phyloP scores from a whole-genome alignment of 805 yeast genomes.

The Candida sithepensis region DNA sequence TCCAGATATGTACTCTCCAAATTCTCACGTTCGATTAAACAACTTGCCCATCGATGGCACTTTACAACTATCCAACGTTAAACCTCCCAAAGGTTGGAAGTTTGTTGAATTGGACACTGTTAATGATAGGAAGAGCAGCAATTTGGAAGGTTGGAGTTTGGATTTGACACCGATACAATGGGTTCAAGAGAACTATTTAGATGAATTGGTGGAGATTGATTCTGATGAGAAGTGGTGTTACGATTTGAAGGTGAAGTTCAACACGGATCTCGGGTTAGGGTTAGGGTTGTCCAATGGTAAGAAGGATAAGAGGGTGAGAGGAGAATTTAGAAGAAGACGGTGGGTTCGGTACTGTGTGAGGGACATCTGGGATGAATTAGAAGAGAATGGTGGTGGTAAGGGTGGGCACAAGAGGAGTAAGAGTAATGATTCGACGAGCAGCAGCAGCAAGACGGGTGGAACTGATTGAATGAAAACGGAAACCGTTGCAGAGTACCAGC shows the following conservation, averaged over 20 bases:
- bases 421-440: conserved; percentile 9
- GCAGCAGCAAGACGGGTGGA: neutral
- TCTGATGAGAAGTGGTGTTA: conserved; percentile 84
- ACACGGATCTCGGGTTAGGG: conserved; percentile 22
- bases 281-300: neutral
- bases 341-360: conserved; percentile 52
- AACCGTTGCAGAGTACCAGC: too few species aligned
- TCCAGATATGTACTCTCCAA: conserved; percentile 49
- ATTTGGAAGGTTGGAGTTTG: conserved; percentile 51
- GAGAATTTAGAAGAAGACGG: conserved; percentile 59
- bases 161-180: conserved; percentile 64
- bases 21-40: conserved; percentile 38
- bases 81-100: conserved; percentile 60
- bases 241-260: conserved; percentile 39
- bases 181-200: conserved; percentile 51
- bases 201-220: conserved; percentile 57
- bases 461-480: neutral
- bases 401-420: conserved; percentile 8
- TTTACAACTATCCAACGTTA: conserved; percentile 35
- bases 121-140: conserved; percentile 7
- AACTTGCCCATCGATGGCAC: conserved; percentile 27
- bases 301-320: conserved; percentile 28
- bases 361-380: conserved; percentile 18
- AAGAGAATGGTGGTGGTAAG: conserved; percentile 4
- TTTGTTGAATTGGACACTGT: conserved; percentile 37